Percentiles rank a stretch among this genome's conserved stretches.
phyloP scores from a whole-genome alignment of 495 filamentous ascomycete species.

The Penicillium egyptiacum region DNA sequence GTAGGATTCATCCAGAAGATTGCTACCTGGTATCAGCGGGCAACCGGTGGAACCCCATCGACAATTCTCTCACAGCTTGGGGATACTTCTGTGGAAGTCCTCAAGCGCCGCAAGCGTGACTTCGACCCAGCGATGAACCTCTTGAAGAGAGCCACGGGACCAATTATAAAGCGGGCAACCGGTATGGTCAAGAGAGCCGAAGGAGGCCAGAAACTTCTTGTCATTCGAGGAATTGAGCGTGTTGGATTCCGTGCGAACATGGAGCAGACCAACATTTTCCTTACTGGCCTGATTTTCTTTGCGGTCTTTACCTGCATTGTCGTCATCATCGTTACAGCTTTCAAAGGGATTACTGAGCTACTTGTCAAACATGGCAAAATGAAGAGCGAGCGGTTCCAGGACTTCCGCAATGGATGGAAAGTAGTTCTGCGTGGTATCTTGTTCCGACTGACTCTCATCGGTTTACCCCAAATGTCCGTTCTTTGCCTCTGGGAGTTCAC shows the following conservation, averaged over 20 bases:
- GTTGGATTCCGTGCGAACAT: conserved; percentile 84
- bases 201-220: conserved; percentile 56
- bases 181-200: conserved; percentile 32
- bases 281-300: conserved; percentile 90
- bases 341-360: conserved; percentile 78
- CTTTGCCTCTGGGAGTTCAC: conserved; percentile 96
- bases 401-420: conserved; percentile 92
- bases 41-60: conserved; percentile 86
- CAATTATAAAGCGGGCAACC: conserved; percentile 51
- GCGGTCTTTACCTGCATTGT: conserved; percentile 75
- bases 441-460: conserved; percentile 86
- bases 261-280: conserved; percentile 89
- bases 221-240: conserved; percentile 84
- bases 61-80: conserved; percentile 72
- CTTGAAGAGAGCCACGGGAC: conserved; percentile 46
- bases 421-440: conserved; percentile 87
- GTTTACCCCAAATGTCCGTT: conserved; percentile 88
- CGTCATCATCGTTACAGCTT: conserved; percentile 68
- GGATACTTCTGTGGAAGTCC: conserved; percentile 78
- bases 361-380: conserved; percentile 72
- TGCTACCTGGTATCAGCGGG: conserved; percentile 93
- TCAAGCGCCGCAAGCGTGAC: conserved; percentile 63
- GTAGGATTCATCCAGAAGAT: conserved; percentile 85
- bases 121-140: conserved; percentile 44
- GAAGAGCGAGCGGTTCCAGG: conserved; percentile 83